Evolutionary conservation across 192 early-diverging fungal genomes (phyloP).

Genomic region (Chytriomyces sp.): DNA sequence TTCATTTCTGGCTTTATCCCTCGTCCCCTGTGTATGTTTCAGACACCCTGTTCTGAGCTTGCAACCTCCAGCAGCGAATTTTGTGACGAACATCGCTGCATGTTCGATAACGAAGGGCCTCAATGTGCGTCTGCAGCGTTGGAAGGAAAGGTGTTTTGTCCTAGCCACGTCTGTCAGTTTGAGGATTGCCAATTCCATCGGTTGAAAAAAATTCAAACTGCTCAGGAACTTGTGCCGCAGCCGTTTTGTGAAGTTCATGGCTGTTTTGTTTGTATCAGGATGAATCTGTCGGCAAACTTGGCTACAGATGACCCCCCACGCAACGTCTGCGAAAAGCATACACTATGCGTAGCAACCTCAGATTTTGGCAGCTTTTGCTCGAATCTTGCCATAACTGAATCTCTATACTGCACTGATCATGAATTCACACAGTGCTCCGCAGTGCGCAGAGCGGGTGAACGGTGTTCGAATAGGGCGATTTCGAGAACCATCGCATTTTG

Average conservation of each 20-base stretch:
- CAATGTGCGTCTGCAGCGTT: conserved; percentile 10
- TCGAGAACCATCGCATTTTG: conserved; percentile 12
- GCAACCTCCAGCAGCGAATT: background rate
- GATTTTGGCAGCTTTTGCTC: background rate
- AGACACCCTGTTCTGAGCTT: conserved; percentile 7
- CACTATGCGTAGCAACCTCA: conserved; percentile 10
- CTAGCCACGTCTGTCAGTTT: conserved; percentile 16
- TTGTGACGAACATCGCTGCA: conserved; percentile 30
- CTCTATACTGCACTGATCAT: conserved; percentile 14
- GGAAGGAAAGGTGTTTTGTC: conserved; percentile 17
- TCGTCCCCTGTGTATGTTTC: conserved; percentile 20
- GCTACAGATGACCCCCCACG: conserved; percentile 28
- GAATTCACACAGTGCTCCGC: background rate
- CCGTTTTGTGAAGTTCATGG: conserved; percentile 28
- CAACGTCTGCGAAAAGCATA: conserved; percentile 30
- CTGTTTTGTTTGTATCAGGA: conserved; percentile 28
- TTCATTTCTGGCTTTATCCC: conserved; percentile 28
- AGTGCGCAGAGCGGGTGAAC: background rate
- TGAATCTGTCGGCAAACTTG: conserved; percentile 10
- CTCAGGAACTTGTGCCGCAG: background rate
- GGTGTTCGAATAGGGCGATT: background rate
- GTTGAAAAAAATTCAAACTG: background rate
- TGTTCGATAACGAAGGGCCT: background rate
- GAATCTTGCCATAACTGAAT: background rate
- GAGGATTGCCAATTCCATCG: conserved; percentile 1